Percentiles rank a stretch among this genome's conserved stretches.
phyloP scores from a whole-genome alignment of 1,284 basidiomycete genomes.

The Marasmius tenuissimus region DNA sequence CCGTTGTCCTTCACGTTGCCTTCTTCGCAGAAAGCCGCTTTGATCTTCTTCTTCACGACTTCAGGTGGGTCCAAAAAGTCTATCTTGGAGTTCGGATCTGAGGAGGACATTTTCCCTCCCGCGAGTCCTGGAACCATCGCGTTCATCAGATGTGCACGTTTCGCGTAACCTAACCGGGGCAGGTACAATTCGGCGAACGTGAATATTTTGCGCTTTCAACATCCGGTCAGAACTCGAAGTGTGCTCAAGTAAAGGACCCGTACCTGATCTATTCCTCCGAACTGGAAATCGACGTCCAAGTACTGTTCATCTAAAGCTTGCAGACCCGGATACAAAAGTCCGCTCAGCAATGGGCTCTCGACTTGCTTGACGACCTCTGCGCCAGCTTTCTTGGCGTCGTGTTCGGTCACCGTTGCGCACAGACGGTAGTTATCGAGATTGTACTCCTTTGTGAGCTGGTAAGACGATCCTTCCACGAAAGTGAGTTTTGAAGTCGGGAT shows the following conservation, averaged over 20 bases:
- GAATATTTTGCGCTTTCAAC: conserved; percentile 90
- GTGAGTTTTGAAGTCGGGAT: conserved; percentile 85
- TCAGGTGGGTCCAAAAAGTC: conserved; percentile 94
- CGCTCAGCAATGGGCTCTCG: conserved; percentile 87
- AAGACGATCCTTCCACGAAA: conserved; percentile 89
- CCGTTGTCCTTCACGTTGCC: conserved; percentile 93
- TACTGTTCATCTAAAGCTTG: conserved; percentile 99
- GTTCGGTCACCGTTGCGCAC: conserved; percentile 87
- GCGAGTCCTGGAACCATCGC: conserved; percentile 95
- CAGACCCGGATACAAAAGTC: conserved; percentile 93
- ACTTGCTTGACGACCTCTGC: conserved; percentile 99
- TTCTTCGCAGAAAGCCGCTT: conserved; percentile 91
- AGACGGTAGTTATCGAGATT: conserved; percentile 94
- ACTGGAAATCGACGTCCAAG: conserved; percentile 95
- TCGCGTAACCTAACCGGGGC: conserved; percentile 89
- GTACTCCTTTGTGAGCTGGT: conserved; percentile 92
- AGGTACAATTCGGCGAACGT: conserved; percentile 96
- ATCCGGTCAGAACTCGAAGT: conserved; percentile 1
- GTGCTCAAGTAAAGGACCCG: conserved; percentile 9
- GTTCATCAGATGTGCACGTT: conserved; percentile 98
- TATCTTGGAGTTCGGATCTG: conserved; percentile 96
- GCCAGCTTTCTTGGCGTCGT: conserved; percentile 98
- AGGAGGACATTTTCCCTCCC: conserved; percentile 99
- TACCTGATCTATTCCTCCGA: conserved; percentile 97
- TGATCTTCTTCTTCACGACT: conserved; percentile 87